A percentile compares a stretch with the other conserved stretches of the same genome.
phyloP scores from a whole-genome alignment of 2,329 filamentous ascomycete genomes.

The Aspergillus fumigatus region DNA sequence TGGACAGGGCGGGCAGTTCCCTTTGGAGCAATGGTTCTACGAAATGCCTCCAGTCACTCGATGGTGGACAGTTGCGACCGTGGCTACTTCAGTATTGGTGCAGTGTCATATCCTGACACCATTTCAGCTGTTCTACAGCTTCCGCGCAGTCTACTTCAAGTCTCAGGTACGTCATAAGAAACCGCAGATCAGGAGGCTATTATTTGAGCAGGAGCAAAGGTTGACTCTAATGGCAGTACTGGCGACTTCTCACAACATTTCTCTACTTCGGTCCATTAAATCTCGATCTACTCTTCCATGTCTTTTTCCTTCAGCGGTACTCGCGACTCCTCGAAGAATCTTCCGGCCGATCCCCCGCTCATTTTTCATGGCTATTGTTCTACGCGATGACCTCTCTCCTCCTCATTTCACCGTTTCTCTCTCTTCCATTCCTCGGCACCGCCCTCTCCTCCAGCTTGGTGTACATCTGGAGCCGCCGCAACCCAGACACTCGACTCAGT shows the following conservation, averaged over 20 bases:
- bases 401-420: constrained; percentile 76
- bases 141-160: constrained; percentile 83
- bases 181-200: background rate
- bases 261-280: constrained; percentile 95
- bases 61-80: constrained; percentile 93
- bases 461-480: constrained; percentile 95
- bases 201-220: constrained; percentile 2
- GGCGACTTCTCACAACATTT: constrained; percentile 93
- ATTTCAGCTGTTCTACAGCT: constrained; percentile 96
- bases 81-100: constrained; percentile 80
- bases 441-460: constrained; percentile 88
- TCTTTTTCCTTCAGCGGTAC: constrained; percentile 97
- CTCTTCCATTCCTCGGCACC: constrained; percentile 90
- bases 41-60: constrained; percentile 96
- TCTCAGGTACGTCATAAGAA: constrained; percentile 67
- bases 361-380: constrained; percentile 90
- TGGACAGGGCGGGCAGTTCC: constrained; percentile 56
- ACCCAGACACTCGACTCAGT: constrained; percentile 84
- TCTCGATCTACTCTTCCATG: constrained; percentile 91
- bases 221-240: constrained; percentile 61
- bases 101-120: constrained; percentile 90
- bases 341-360: constrained; percentile 82
- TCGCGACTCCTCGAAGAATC: constrained; percentile 92
- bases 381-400: constrained; percentile 80
- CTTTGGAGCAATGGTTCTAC: constrained; percentile 96